phyloP scores from a whole-genome alignment of 2,329 filamentous ascomycete genomes.

The Karstenula rhodostoma region DNA sequence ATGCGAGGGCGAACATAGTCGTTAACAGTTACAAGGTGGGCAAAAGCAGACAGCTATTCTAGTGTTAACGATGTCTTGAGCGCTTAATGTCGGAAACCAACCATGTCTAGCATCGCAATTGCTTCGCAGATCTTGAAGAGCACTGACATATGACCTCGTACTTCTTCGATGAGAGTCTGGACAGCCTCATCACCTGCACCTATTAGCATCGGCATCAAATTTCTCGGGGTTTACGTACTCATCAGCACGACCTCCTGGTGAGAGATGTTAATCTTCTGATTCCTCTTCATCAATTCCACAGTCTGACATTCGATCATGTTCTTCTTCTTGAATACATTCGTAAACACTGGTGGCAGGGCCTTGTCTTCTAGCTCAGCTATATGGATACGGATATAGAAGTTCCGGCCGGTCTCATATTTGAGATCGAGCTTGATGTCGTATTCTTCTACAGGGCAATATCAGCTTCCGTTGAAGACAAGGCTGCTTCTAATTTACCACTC shows the following conservation, averaged over 20 bases:
- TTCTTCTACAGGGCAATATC: slow-evolving; percentile 42
- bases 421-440: slow-evolving; percentile 70
- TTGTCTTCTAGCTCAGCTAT: slow-evolving; percentile 68
- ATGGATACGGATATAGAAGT: slow-evolving; percentile 78
- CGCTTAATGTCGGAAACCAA: slow-evolving; percentile 46
- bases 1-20: slow-evolving; percentile 60
- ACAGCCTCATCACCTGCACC: slow-evolving; percentile 70
- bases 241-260: slow-evolving; percentile 84
- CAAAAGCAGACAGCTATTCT: slow-evolving; percentile 42
- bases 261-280: slow-evolving; percentile 76
- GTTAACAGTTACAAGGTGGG: slow-evolving; percentile 71
- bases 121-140: slow-evolving; percentile 88
- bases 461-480: slow-evolving; percentile 8
- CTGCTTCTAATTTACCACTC: slow-evolving; percentile 59
- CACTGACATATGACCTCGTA: slow-evolving; percentile 74
- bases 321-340: slow-evolving; percentile 78
- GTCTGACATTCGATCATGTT: slow-evolving; percentile 89
- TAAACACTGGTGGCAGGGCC: slow-evolving; percentile 71
- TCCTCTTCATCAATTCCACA: slow-evolving; percentile 78
- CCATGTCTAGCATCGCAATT: slow-evolving; percentile 87
- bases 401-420: slow-evolving; percentile 78
- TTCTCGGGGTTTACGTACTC: slow-evolving; percentile 55
- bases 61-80: slow-evolving; percentile 13
- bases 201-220: not conserved
- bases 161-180: slow-evolving; percentile 72